These are phyloP conservation scores for Cladophialophora bantiana DNA, from an alignment of 2,329 filamentous ascomycete genomes.

Conservation along the genomic window DNA sequence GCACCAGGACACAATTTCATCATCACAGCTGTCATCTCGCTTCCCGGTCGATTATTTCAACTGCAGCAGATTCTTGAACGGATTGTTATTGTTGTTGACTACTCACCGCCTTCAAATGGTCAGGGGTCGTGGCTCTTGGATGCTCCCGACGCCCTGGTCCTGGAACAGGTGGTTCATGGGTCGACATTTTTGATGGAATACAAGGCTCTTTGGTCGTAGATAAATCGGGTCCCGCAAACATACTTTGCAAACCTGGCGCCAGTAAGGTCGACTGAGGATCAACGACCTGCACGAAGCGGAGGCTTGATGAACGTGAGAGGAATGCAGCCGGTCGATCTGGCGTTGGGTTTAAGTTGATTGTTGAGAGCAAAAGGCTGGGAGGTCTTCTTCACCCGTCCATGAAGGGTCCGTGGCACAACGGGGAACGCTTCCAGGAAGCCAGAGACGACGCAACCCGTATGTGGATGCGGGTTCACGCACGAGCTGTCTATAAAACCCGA, in stretches of 20 bases:
- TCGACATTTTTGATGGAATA: background rate
- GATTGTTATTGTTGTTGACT: background rate
- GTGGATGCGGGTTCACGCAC: conserved; percentile 1
- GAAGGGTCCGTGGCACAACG: background rate
- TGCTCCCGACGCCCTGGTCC: background rate
- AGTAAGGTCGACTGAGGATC: conserved; percentile 15
- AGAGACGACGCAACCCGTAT: background rate
- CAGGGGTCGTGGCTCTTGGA: background rate
- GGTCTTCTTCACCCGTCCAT: background rate
- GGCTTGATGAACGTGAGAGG: conserved; percentile 14
- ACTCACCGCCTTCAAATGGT: background rate
- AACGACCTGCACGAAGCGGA: conserved; percentile 8
- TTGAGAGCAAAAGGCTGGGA: background rate
- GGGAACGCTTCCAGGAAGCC: background rate
- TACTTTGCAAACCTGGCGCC: conserved; percentile 5
- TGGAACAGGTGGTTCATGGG: background rate
- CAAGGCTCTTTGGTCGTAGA: conserved; percentile 9
- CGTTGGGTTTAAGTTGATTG: conserved; percentile 3
- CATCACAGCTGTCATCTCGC: background rate
- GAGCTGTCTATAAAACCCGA: conserved; percentile 2
- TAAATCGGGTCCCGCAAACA: background rate
- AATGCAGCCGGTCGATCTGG: conserved; percentile 30
- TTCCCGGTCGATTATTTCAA: background rate
- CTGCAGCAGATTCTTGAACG: background rate
- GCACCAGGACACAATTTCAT: too few species aligned